Base-by-base conservation (phyloP, 2,329 filamentous ascomycete species). In the Aspergillus sp. region DNA sequence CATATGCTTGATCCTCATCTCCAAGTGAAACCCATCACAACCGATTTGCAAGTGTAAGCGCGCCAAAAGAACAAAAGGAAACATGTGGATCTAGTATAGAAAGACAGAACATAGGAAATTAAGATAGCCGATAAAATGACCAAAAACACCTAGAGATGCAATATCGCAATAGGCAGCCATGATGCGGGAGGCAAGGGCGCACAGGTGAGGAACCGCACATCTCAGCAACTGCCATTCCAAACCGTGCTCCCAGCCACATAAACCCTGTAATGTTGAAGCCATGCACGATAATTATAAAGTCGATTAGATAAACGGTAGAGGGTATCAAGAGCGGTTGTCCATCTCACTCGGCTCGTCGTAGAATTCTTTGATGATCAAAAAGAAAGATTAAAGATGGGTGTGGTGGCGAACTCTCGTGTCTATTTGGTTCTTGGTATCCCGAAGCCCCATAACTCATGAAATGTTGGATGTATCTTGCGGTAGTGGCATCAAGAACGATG, bases 311-410 rank as follows among this genome's bases (percentile, higher is more conserved):
- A 62, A 65, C 36, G 59, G 53, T 62, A 59, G 65, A 69, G 71
- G 71, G 71, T 74, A 74, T 74, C 71, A 71, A 71, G 63, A 68
- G 65, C 60, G 63, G 59, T 62, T 60, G 57, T 55, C 53, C 52
- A 62, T 63, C 63, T 66, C 62, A 58, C 60, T 66, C 60, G 59
- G 55, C 59, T 59, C 58, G 60, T 64, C 59, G 57, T 64, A 44
- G 55, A 61, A 63, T 64, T 58, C 62, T 19, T 54, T 55, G 39
- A 59, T 47, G 56, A 59, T 62, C 32, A 54, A 56, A 52, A 57
- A 62, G 58, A 66, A 55, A 47, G 36, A 55, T 32, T 49, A 32
- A 36, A 59, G 57, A 47, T 47, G 61, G 54, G 57, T 57, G 60
- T 55, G 59, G 58, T 30, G 49, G 49, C 56, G 54, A 60, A 58